Evolutionary conservation across 345 rosid genomes (phyloP), one percentile per base, ranked within the genome.

Genomic region (Arabis alpina): DNA sequence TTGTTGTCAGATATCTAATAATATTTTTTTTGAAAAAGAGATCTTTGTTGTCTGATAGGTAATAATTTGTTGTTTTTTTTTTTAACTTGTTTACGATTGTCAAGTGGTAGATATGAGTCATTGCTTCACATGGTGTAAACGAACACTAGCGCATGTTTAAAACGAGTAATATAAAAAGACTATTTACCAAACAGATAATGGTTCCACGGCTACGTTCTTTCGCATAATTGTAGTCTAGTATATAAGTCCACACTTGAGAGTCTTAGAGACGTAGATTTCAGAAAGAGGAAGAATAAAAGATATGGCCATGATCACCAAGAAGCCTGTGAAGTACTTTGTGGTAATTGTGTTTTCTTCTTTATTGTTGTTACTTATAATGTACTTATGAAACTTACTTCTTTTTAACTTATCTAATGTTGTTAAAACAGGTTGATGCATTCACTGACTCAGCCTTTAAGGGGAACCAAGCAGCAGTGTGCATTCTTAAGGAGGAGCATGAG

Each of bases 401-500:
- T 43, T 54, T 11, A 40, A 16, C 19, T 40, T 28, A 14, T 57
- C 12, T 47, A 7, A 37, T 55, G 55, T 54, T 68, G 41, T 5
- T 24, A 8, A 47, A 61, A 44, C 40, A 72, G 76, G 98, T 89
- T 40, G 90, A 92, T 54, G 92, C 96, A 1, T 92, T 92, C 79
- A 77, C 92, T 0, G 91, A 82, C 6, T 55, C 84, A 1, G 77
- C 87, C 2, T 28, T 28, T 28, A 28, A 28, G 32, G 32, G 32
- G 32, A 28, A 28, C 32, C 96, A 87, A 9, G 94, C 94, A 0
- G 92, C 87, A 3, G 96, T 92, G 8, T 92, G 96, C 51, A 77
- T 89, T 64, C 74, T 92, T 56, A 87, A 84, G 44, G 86, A 80
- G 37, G 87, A 84, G 10, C 84, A 84, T 57, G 88, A 84, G 32